Percentiles rank a stretch among this genome's conserved stretches.
Evolutionary conservation across 169 alveolate species (phyloP).

Genomic region (Blepharisma undulans): DNA sequence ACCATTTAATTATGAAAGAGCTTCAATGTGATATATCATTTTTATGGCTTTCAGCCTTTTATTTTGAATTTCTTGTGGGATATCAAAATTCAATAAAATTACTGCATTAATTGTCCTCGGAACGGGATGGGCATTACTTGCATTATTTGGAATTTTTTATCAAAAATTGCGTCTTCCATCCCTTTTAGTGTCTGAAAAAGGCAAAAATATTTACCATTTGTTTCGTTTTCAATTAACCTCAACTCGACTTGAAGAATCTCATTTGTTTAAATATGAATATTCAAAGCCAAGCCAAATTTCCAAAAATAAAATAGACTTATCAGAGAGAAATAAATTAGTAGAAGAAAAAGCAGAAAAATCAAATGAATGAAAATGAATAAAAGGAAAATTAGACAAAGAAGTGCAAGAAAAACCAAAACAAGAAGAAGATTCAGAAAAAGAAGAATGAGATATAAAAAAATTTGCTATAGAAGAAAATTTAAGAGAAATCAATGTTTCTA

Average conservation of each 20-base stretch:
- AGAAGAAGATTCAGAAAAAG: too few species aligned
- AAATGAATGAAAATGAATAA: background rate
- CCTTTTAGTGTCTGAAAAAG: background rate
- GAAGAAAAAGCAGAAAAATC: background rate
- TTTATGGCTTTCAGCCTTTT: background rate
- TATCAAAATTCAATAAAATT: background rate
- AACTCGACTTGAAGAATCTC: background rate
- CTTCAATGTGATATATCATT: background rate
- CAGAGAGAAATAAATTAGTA: background rate
- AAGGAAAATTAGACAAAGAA: background rate
- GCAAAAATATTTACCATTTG: background rate
- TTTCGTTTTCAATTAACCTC: background rate
- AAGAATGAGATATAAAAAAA: too few species aligned
- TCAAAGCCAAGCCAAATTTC: background rate
- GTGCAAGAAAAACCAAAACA: background rate
- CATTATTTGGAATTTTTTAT: background rate
- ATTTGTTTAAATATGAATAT: background rate
- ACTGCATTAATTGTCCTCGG: background rate
- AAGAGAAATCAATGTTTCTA: too few species aligned
- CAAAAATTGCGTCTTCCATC: background rate
- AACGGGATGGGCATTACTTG: background rate
- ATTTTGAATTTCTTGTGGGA: background rate
- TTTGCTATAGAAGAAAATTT: too few species aligned
- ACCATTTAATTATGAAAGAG: background rate
- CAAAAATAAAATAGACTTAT: too few species aligned